Conservation (phyloP, 176 grass and related monocot genomes). For the Phoenix roebelenii region DNA sequence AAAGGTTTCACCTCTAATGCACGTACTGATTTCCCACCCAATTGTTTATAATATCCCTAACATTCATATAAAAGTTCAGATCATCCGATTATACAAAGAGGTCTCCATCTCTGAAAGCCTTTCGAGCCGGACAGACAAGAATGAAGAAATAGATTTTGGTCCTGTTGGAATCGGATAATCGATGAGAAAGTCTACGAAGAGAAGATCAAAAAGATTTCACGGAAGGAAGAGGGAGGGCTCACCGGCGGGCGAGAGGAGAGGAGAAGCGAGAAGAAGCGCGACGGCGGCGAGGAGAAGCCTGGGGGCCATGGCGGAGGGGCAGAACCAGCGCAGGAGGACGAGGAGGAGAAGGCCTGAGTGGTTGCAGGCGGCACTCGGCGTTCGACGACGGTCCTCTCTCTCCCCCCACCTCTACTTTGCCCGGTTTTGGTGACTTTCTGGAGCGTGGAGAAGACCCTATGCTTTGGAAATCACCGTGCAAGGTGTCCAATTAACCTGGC, state of each 20-base stretch:
- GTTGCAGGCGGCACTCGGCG: too few relatives aligned
- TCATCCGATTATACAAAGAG: background rate
- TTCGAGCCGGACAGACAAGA: background rate
- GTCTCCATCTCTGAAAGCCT: background rate
- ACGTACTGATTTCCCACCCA: too few relatives aligned
- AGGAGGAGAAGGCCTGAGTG: too few relatives aligned
- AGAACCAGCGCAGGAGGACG: too few relatives aligned
- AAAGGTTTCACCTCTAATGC: too few relatives aligned
- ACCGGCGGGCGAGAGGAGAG: constrained; percentile 3
- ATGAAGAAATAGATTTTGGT: background rate
- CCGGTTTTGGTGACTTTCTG: too few relatives aligned
- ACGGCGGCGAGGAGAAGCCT: constrained; percentile 6
- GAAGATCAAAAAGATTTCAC: background rate
- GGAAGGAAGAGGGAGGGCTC: background rate
- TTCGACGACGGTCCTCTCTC: too few relatives aligned
- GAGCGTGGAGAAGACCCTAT: too few relatives aligned
- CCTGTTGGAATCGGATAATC: background rate
- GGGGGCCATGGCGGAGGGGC: constrained; percentile 2
- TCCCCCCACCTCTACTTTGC: too few relatives aligned
- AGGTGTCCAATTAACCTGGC: too few relatives aligned
- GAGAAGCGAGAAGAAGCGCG: background rate
- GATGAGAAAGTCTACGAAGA: background rate
- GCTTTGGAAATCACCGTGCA: too few relatives aligned
- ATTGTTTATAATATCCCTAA: too few relatives aligned
- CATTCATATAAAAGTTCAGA: background rate